These are phyloP conservation scores for Calonectria hongkongensis DNA, from an alignment of 2,329 filamentous ascomycete species.

Conservation along the genomic window DNA sequence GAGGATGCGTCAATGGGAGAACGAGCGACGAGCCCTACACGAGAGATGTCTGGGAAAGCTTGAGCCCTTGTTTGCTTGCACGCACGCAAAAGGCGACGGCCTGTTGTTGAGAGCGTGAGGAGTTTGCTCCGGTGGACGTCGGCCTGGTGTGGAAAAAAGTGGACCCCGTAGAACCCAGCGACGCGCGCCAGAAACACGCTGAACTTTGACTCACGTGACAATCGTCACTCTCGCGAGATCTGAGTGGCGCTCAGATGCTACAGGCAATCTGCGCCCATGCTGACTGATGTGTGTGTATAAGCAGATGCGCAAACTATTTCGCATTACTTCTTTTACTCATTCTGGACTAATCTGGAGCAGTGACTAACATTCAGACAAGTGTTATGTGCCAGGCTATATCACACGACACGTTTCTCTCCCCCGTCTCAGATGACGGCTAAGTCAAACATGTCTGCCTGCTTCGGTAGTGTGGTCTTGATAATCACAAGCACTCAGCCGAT, in stretches of 20 bases:
- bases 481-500: conserved; percentile 28
- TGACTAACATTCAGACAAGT: not conserved
- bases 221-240: not conserved
- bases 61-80: conserved; percentile 49
- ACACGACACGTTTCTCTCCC: conserved; percentile 23
- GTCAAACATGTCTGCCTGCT: conserved; percentile 10
- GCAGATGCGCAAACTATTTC: not conserved
- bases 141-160: conserved; percentile 50
- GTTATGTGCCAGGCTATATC: not conserved
- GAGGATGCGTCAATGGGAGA: conserved; percentile 32
- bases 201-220: conserved; percentile 39
- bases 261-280: not conserved
- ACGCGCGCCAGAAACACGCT: conserved; percentile 44
- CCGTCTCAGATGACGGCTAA: conserved; percentile 9
- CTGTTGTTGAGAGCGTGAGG: conserved; percentile 47
- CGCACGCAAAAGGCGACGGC: conserved; percentile 43
- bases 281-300: not conserved
- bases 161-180: conserved; percentile 42
- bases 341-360: not conserved
- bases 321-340: not conserved
- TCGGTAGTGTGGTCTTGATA: not conserved
- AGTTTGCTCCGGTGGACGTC: conserved; percentile 51
- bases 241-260: not conserved
- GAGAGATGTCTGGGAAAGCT: conserved; percentile 38
- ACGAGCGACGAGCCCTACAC: conserved; percentile 31